Percentiles rank a stretch among this genome's conserved stretches.
Conservation (phyloP, 2,329 filamentous ascomycete species). For the Aureobasidium subglaciale region DNA sequence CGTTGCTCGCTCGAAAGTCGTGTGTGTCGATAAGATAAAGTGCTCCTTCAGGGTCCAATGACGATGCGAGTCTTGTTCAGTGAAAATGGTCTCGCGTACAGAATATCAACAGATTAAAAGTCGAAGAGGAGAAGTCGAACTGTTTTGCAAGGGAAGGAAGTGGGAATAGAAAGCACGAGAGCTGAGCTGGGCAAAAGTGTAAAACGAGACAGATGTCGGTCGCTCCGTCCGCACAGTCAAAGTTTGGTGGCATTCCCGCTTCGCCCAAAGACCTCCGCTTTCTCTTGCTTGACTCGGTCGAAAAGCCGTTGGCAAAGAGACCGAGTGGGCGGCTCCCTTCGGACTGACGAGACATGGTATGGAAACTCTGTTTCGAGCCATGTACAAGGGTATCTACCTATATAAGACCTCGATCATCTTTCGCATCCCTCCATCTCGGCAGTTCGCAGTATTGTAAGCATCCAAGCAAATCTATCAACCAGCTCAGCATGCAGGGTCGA, state of each 20-base stretch:
- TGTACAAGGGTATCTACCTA: not conserved
- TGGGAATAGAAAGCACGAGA: not conserved
- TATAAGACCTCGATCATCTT: not conserved
- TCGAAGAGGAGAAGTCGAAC: not conserved
- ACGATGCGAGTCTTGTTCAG: not conserved
- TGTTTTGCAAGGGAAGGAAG: no score
- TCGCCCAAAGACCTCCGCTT: not conserved
- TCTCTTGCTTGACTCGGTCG: not conserved
- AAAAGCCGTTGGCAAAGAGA: slow-evolving; percentile 10
- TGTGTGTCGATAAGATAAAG: not conserved
- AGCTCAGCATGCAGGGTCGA: not conserved
- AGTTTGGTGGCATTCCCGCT: not conserved
- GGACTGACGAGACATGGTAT: not conserved
- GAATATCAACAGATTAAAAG: not conserved
- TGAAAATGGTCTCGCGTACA: not conserved
- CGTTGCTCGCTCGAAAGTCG: not conserved
- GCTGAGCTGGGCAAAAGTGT: slow-evolving; percentile 1
- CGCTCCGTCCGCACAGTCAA: not conserved
- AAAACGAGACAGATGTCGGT: not conserved
- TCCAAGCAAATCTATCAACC: no score
- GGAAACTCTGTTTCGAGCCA: not conserved
- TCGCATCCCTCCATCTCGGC: not conserved
- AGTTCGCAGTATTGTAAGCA: no score
- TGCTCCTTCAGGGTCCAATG: not conserved
- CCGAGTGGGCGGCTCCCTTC: not conserved